Evolutionary conservation across 176 grass and related monocot species (phyloP), one percentile per base, ranked within the genome.

Genomic region (Dendrocalamus sinicus): DNA sequence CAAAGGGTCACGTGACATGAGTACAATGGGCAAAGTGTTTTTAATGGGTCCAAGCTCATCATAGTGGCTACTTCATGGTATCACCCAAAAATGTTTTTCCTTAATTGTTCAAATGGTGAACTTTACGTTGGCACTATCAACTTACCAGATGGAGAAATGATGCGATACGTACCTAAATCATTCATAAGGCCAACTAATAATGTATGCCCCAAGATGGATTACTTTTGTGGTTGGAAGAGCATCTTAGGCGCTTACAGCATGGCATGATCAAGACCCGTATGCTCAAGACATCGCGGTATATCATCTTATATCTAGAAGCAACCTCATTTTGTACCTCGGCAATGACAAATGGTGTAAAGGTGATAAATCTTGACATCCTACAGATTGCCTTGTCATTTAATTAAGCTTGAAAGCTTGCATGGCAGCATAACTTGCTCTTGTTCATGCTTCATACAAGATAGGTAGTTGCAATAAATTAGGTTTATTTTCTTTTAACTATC

Each of bases 191-290:
- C 61, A 82, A 79, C 58, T 44, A 45, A 73, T 77, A 85, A 37
- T 89, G 80, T 83, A 73, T 89, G 55, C 75, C 88, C 19, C 93
- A 94, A 91, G 96, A 99, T 69, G 96, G 89, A 76, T 77, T 99
- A 26, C 86, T 99, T 84, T 64, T 96, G 85, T 99, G 96, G 96
- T 94, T 99, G 50, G 96, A 99, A 89, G 94, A 99, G 69, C 94
- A 99, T 61, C 87, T 88, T 15, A 92, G 90, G 63, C 90, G 92
- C 45, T 72, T 99, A 67, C 84, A 94, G 88, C 89, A 81, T 87
- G 92, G 96, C 72, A 87, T 96, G 75, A 92, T 99, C 67, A 86
- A 86, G 45, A 91, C 85, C 59, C 90, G 90, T 75, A 46, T 79
- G 30, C 66, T 86, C 35, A 69, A 41, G 54, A 77, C 43, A 17